Evolutionary conservation across 768 basidiomycete genomes (phyloP), one percentile per base, ranked within the genome.

Genomic region (Cubamyces sp.): DNA sequence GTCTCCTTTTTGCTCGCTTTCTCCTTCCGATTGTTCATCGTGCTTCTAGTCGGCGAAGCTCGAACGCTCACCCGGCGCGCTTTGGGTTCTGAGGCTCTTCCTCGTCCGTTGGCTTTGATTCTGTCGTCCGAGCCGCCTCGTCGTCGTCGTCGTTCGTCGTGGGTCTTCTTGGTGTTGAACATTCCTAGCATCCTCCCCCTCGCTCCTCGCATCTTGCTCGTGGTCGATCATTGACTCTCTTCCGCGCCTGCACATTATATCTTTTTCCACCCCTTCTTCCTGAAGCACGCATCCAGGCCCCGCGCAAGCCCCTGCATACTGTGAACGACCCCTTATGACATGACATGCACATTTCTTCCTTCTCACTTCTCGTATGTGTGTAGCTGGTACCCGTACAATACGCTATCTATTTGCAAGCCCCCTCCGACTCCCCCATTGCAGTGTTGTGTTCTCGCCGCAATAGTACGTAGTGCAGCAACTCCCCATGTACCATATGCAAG

Each of bases 401-500:
- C 14, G 16, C 25, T 49, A 49, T 49, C 48, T 49, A 49, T 49
- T 49, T 25, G 48, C 48, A 49, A 26, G 34, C 34, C 15, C 28
- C 18, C 15, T 7, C 26, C 23, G 7, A n/a, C 28, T 12, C 45
- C 34, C 30, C 25, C n/a, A 16, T 14, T 25, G 34, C 25, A 30
- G 45, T 18, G 30, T 56, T 19, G 19, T 40, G 39, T 9, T 23
- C 47, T 28, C 26, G 48, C 28, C 21, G 21, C 23, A 40, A 16
- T 23, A 37, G 40, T 60, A 34, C 34, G 34, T 34, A 59, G 50
- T 46, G 51, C 58, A 30, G 8, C 28, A 43, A 19, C n/a, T 34
- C 34, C 28, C 40, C 51, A 60, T 52, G 50, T 60, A 60, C 58
- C 41, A 53, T 60, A 60, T 60, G 58, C 58, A 60, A 25, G 18